phyloP scores from a whole-genome alignment of 1,139 yeast species.

The Sugiyamaella pinicola region DNA sequence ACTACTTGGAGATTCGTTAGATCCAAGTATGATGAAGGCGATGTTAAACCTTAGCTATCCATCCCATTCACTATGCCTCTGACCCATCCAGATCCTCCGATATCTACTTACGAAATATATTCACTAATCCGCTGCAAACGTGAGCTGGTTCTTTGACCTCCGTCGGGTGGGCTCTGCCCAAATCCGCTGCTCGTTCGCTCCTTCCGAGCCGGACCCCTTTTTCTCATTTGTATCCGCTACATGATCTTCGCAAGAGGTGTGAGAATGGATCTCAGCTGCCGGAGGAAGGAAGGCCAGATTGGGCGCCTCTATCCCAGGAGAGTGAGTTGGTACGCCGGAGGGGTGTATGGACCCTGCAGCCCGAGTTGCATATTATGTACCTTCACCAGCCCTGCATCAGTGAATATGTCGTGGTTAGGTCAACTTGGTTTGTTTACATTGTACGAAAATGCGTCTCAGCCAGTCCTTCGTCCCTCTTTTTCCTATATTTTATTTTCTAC shows the following conservation, averaged over 20 bases:
- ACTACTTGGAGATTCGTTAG: slow-evolving; percentile 38
- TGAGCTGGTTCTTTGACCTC: not conserved
- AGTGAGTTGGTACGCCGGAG: too few relatives aligned
- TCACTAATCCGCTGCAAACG: not conserved
- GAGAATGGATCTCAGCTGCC: too few relatives aligned
- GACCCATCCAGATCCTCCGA: not conserved
- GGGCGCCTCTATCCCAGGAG: too few relatives aligned
- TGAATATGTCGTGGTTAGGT: not conserved
- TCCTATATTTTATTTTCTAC: not conserved
- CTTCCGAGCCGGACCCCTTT: not conserved
- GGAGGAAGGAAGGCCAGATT: too few relatives aligned
- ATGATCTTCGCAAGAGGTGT: too few relatives aligned
- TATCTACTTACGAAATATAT: not conserved
- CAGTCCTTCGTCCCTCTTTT: not conserved
- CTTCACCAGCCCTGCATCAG: not conserved
- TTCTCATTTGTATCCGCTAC: too few relatives aligned
- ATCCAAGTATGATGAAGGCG: slow-evolving; percentile 32
- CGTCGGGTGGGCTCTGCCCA: slow-evolving; percentile 3
- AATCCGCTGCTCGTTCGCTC: not conserved
- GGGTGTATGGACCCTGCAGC: not conserved
- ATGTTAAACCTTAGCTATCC: slow-evolving; percentile 31
- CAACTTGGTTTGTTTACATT: not conserved
- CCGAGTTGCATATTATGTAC: not conserved
- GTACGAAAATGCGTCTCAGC: too few relatives aligned
- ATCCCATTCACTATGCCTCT: not conserved